Percentiles rank a stretch among this genome's conserved stretches.
phyloP scores from a whole-genome alignment of 768 basidiomycete genomes.

The Tylopilus subfusipes region DNA sequence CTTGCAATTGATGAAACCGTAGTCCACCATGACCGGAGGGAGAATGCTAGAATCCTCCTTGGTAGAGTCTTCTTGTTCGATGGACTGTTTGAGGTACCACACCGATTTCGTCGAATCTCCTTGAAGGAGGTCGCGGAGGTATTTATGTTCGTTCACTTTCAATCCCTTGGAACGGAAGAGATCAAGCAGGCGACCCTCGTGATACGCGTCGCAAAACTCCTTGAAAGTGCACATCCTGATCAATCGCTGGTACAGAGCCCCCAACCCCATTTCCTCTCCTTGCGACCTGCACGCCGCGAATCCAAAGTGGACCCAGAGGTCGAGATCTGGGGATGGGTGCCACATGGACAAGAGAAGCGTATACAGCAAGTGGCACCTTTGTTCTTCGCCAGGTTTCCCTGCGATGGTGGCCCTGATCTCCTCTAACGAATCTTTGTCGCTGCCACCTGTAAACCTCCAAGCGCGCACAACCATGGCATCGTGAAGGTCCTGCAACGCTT shows the following conservation, averaged over 20 bases:
- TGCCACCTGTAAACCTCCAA: constrained; percentile 3
- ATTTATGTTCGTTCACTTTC: background rate
- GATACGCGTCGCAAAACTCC: constrained; percentile 1
- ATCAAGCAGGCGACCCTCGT: background rate
- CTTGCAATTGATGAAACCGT: constrained; percentile 2
- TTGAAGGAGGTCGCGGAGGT: background rate
- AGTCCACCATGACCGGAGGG: background rate
- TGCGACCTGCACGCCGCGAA: background rate
- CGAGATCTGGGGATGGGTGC: background rate
- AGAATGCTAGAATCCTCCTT: background rate
- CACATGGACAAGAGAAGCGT: background rate
- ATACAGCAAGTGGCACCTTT: background rate
- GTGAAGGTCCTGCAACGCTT: background rate
- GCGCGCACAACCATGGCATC: background rate
- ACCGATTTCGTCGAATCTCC: background rate
- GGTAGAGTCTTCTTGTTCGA: background rate
- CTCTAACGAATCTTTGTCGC: background rate
- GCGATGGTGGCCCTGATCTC: background rate
- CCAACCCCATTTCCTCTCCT: background rate
- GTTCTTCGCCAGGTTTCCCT: background rate
- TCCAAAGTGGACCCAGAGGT: background rate
- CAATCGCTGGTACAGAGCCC: background rate
- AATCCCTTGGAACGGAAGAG: background rate
- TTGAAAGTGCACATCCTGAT: background rate
- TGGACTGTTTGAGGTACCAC: background rate